Evolutionary conservation across 345 rosid species (phyloP), one percentile per base, ranked within the genome.

Genomic region (Microcos paniculata): DNA sequence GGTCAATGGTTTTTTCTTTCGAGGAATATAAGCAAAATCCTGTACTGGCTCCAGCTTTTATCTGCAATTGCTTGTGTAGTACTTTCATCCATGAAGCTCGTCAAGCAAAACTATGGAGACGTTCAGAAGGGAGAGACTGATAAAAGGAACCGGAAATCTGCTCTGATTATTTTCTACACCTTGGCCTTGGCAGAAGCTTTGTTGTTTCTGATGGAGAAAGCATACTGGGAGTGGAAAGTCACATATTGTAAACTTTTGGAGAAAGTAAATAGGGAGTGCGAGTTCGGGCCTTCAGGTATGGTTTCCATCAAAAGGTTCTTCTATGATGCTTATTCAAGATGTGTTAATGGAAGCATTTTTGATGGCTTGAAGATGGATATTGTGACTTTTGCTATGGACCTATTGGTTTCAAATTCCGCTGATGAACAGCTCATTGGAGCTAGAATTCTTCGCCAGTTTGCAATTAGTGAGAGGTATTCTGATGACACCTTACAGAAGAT

Each of bases 331-430:
- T 95, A 91, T 79, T 93, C 98, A 0, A 90, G 82, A 76, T 92
- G 92, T 55, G 85, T 94, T 61, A 84, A 90, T 40, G 97, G 98
- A 42, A 91, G 95, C 77, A 90, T 94, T 68, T 92, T 94, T 58
- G 98, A 92, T 57, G 96, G 98, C 28, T 78, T 92, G 82, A 88
- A 87, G 79, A 94, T 94, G 98, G 98, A 94, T 77, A 81, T 92
- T 88, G 92, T 90, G 31, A 83, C 81, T 62, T 93, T 94, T 72
- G 89, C 88, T 12, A 89, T 85, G 86, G 98, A 94, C 53, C 88
- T 91, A 6, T 74, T 92, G 83, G 79, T 72, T 38, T 94, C 98
- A 0, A 91, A 49, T 62, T 92, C 97, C 43, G 88, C 89, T 2
- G 95, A 94, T 59, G 98, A 94, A 80, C 97, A 94, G 85, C 93